Base-by-base conservation (phyloP, 2,329 filamentous ascomycete genomes). In the Exophiala bonariae region DNA sequence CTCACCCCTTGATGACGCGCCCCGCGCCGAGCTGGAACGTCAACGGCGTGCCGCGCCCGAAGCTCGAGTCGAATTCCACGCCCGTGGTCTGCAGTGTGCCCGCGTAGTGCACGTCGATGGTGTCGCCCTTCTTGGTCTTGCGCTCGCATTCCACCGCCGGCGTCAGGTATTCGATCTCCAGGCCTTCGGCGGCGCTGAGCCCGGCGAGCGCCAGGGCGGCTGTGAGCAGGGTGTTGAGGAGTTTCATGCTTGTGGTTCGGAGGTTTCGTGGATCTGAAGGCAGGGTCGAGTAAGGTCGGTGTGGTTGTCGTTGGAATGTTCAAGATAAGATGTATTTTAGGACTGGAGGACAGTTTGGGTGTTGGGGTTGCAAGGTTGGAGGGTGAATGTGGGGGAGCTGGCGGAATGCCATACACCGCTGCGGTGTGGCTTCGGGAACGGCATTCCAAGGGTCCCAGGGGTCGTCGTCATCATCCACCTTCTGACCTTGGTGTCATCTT, bases 1-100 rank as follows among this genome's bases (percentile, higher is more conserved):
- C 81, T 61, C 65, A 89, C 84, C 92, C 92, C 73, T 87, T 85
- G 66, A 99, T 99, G 41, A 97, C 93, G 66, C 86, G 80, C 35
- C 89, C 88, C 18, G 73, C 72, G 28, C 93, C 93, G 23, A 99
- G 74, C 54, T 75, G 82, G 73, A 99, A 97, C 52, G 66, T 73
- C 63, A 99, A 82, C 4, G 93, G 92, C 49, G 71, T 66, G 28
- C 83, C 82, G 34, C 91, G 82, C 58, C 91, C 83, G 71, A 95
- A 95, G 69, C 76, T 80, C 54, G 88, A 82, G 71, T 96, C 92
- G 64, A 97, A 97, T 66, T 93, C 76, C 52, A 80, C 76, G 61
- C 90, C 92, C 56, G 83, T 81, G 41, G 74, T 73, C 53, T 82
- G 78, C 23, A 96, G 80, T 1, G 86, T 93, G 60, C 92, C 92